A percentile compares a stretch with the other conserved stretches of the same genome.
phyloP scores from a whole-genome alignment of 495 filamentous ascomycete species.

The Tuber microsphaerosporum region DNA sequence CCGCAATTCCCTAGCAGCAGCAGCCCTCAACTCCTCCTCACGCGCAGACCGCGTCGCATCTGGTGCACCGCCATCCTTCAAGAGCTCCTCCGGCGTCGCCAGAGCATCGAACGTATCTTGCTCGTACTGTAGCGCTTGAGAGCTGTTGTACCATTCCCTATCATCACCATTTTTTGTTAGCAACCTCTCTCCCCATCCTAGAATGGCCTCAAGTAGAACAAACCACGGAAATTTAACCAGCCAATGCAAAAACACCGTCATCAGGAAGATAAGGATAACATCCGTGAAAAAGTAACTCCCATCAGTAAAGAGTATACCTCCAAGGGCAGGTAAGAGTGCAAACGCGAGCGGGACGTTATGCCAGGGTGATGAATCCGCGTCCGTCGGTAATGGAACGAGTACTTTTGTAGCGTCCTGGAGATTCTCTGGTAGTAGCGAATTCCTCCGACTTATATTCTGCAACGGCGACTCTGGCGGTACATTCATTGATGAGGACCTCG shows the following conservation, averaged over 20 bases:
- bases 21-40: conserved; percentile 11
- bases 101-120: conserved; percentile 19
- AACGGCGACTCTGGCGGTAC: not conserved
- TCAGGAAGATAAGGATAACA: conserved; percentile 66
- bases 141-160: conserved; percentile 85
- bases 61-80: not conserved
- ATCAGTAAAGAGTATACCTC: conserved; percentile 75
- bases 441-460: not conserved
- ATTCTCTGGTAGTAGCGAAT: not conserved
- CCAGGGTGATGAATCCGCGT: conserved; percentile 49
- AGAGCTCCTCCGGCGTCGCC: not conserved
- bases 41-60: not conserved
- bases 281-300: conserved; percentile 78
- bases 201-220: not conserved
- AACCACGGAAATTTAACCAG: conserved; percentile 80
- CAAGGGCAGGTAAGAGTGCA: conserved; percentile 76
- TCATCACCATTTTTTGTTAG: conserved; percentile 9
- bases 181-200: conserved; percentile 4
- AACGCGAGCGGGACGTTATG: conserved; percentile 71
- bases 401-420: conserved; percentile 60
- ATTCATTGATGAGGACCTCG: not conserved
- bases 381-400: conserved; percentile 62
- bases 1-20: conserved; percentile 60
- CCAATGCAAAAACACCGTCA: conserved; percentile 87
- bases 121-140: conserved; percentile 50